Base-by-base conservation (phyloP, 768 basidiomycete genomes). In the Russula emetica region DNA sequence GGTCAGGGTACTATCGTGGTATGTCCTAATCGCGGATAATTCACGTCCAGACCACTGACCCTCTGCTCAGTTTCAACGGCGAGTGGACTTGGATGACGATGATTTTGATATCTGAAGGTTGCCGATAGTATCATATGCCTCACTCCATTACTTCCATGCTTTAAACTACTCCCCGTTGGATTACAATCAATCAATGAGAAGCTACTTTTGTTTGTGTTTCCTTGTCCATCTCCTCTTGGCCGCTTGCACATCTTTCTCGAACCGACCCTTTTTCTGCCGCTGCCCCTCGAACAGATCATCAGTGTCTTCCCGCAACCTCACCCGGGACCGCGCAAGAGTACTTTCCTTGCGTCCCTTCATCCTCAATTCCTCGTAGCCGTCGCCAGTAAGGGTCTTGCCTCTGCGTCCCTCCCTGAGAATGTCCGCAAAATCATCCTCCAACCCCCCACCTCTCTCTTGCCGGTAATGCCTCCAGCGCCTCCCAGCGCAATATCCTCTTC, bases 401-500 rank as follows among this genome's bases (percentile, higher is more conserved):
- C 72, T 74, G 61, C 83, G 77, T 13, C 86, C 82, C 28, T 83
- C 82, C 67, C 78, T 80, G 38, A 95, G 74, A 36, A 96, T 81
- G 68, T 94, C 93, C 13, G 81, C 83, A 70, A 95, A 95, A 73
- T 93, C 94, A 68, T 90, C 90, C 66, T 87, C 89, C 49, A 94
- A 77, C 1, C 88, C 90, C 20, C 85, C 87, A 10, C 84, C 85
- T 53, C 86, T 78, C 59, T 78, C 28, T 79, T 78, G n/a, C 79
- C 78, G 0, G 79, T 77, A 24, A 70, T 72, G 13, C 70, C 72
- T 22, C 76, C 76, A 47, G 81, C 83, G 14, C 88, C 90, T 58
- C 96, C 96, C 14, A 98, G 77, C 20, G 92, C 92, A 65, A 98
- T 76, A 67, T 92, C 90, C 66, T 83, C 91, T 74, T 98, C 96